phyloP scores from a whole-genome alignment of 2,329 filamentous ascomycete genomes.

The Neocatenulostroma microsporum region DNA sequence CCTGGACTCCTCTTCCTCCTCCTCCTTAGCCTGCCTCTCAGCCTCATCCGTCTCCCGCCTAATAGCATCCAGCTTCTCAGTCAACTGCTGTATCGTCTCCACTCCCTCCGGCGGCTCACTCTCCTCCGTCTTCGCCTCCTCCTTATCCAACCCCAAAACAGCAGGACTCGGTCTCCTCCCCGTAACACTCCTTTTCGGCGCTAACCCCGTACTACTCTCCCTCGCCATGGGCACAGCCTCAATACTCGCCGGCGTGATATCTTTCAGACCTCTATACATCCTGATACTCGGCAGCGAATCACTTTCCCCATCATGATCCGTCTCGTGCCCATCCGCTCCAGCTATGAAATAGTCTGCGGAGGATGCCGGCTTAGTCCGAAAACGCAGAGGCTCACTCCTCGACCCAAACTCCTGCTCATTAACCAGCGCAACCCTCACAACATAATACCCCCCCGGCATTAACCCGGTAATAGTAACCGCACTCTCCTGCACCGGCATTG shows the following conservation, averaged over 20 bases:
- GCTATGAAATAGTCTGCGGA: conserved; percentile 38
- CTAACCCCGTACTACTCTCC: conserved; percentile 51
- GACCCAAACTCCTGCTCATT: conserved; percentile 90
- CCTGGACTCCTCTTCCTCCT: conserved; percentile 45
- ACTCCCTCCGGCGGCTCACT: conserved; percentile 50
- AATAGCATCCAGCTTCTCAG: conserved; percentile 69
- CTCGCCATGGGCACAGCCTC: conserved; percentile 56
- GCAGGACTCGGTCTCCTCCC: conserved; percentile 65
- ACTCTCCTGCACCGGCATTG: conserved; percentile 71
- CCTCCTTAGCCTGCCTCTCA: conserved; percentile 58
- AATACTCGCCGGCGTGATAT: conserved; percentile 53
- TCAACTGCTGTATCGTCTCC: conserved; percentile 67
- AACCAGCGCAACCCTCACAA: conserved; percentile 84
- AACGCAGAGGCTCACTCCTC: conserved; percentile 73
- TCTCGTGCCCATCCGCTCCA: conserved; percentile 20
- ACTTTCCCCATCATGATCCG: conserved; percentile 34
- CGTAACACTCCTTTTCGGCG: conserved; percentile 58
- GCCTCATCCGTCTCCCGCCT: conserved; percentile 77
- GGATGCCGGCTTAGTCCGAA: conserved; percentile 56
- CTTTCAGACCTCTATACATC: conserved; percentile 37
- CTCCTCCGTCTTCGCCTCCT: conserved; percentile 30
- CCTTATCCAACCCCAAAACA: conserved; percentile 23
- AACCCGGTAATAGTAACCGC: conserved; percentile 88
- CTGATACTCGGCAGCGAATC: conserved; percentile 41
- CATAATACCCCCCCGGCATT: conserved; percentile 81